Conservation (phyloP, 2,329 filamentous ascomycete genomes). For the Aspergillus neoniger region DNA sequence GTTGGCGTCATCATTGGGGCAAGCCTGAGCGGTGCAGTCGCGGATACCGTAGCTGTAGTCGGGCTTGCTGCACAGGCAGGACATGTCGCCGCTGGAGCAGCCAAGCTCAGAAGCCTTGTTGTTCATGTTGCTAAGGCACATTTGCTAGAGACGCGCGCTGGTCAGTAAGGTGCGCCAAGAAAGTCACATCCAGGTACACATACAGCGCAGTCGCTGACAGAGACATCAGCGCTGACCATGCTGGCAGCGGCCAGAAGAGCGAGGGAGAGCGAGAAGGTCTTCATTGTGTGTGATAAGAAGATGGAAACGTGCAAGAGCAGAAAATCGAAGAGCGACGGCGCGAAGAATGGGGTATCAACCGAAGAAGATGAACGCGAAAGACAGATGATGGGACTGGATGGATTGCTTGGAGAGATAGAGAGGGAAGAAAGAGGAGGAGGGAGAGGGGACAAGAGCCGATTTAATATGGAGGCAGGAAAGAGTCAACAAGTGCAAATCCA, state of each 20-base stretch:
- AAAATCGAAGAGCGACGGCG: constrained; percentile 3
- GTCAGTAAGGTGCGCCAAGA: constrained; percentile 13
- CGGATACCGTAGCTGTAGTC: constrained; percentile 49
- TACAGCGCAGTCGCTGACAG: constrained; percentile 36
- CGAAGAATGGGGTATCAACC: constrained; percentile 5
- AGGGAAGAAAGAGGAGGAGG: neutral
- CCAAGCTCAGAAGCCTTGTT: constrained; percentile 41
- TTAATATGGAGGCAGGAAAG: constrained; percentile 17
- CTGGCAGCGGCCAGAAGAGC: constrained; percentile 32
- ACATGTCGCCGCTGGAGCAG: constrained; percentile 39
- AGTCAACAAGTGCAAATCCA: constrained; percentile 3
- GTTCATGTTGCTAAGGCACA: constrained; percentile 50
- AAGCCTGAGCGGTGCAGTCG: constrained; percentile 50
- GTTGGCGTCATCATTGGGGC: constrained; percentile 40
- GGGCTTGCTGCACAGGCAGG: constrained; percentile 44
- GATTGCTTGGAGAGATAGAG: neutral
- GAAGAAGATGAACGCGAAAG: neutral
- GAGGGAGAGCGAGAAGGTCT: constrained; percentile 35
- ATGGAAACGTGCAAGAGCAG: constrained; percentile 1
- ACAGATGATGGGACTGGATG: neutral
- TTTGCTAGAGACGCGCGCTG: constrained; percentile 34
- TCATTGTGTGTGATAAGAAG: constrained; percentile 28
- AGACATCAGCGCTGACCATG: constrained; percentile 28
- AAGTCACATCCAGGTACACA: constrained; percentile 12
- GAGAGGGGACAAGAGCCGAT: constrained; percentile 11